A percentile compares a stretch with the other conserved stretches of the same genome.
phyloP scores from a whole-genome alignment of 129 eudicot genomes.

The Gnaphalium uliginosum region DNA sequence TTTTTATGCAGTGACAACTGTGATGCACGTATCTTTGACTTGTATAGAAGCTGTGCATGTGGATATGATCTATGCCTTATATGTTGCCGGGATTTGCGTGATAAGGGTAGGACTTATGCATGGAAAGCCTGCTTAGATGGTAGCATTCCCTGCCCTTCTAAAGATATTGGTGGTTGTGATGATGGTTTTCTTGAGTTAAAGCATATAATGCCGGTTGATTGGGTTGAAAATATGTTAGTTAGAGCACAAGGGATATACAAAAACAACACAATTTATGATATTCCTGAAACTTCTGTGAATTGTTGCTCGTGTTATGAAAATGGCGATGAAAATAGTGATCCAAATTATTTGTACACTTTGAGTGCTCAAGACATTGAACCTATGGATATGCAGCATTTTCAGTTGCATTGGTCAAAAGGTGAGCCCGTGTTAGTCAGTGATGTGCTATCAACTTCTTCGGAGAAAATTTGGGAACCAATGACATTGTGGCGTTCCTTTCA shows the following conservation, averaged over 20 bases:
- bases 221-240: not conserved
- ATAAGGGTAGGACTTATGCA: constrained; percentile 3
- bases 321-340: not conserved
- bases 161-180: constrained; percentile 9
- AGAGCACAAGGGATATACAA: not conserved
- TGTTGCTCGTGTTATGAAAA: not conserved
- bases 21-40: constrained; percentile 41
- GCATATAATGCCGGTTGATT: not conserved
- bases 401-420: constrained; percentile 12
- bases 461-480: constrained; percentile 4
- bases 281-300: not conserved
- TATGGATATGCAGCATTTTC: constrained; percentile 3
- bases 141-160: constrained; percentile 12
- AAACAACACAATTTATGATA: not conserved
- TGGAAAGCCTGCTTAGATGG: not conserved
- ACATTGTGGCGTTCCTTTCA: not conserved
- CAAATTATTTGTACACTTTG: not conserved
- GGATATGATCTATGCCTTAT: constrained; percentile 61
- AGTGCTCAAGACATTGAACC: not conserved
- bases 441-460: not conserved
- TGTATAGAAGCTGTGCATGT: constrained; percentile 59
- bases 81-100: constrained; percentile 54
- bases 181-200: not conserved
- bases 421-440: not conserved
- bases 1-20: constrained; percentile 7